phyloP scores from a whole-genome alignment of 306 rosid species.

The Quercus parvula region DNA sequence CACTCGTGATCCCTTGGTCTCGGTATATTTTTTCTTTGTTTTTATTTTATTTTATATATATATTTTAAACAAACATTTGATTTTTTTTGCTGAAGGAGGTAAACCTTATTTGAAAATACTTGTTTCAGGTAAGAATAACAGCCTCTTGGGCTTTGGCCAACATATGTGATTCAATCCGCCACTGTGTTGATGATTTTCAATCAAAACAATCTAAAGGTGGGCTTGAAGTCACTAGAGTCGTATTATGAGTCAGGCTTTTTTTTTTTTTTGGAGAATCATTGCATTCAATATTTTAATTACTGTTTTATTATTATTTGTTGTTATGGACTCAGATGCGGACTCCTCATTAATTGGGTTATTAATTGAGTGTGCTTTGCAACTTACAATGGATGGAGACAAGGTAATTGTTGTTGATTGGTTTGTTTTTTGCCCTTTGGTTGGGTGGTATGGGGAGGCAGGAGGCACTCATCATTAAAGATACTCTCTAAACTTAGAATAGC shows the following conservation, averaged over 20 bases:
- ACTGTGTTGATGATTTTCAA: conserved; percentile 40
- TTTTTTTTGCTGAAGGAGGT: conserved; percentile 7
- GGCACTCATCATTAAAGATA: no score
- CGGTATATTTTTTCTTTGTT: conserved; percentile 42
- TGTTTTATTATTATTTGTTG: conserved; percentile 1
- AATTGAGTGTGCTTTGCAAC: conserved; percentile 69
- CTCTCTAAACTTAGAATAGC: no score
- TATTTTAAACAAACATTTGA: not conserved
- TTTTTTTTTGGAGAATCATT: conserved; percentile 3
- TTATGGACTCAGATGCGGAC: conserved; percentile 43
- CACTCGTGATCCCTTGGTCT: conserved; percentile 57
- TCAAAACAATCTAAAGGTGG: conserved; percentile 48
- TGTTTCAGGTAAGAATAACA: conserved; percentile 74
- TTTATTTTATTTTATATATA: not conserved
- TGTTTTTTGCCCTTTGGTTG: no score
- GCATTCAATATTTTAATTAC: not conserved
- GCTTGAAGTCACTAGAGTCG: conserved; percentile 18
- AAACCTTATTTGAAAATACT: conserved; percentile 7
- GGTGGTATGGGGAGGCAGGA: no score
- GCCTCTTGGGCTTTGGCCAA: conserved; percentile 99
- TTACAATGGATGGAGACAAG: conserved; percentile 91
- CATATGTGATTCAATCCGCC: conserved; percentile 75
- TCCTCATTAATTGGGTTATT: conserved; percentile 48
- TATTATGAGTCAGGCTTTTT: conserved; percentile 12
- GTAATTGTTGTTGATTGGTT: conserved; percentile 27